Conservation (phyloP, 208 protist species). For the Leishmania braziliensis region DNA sequence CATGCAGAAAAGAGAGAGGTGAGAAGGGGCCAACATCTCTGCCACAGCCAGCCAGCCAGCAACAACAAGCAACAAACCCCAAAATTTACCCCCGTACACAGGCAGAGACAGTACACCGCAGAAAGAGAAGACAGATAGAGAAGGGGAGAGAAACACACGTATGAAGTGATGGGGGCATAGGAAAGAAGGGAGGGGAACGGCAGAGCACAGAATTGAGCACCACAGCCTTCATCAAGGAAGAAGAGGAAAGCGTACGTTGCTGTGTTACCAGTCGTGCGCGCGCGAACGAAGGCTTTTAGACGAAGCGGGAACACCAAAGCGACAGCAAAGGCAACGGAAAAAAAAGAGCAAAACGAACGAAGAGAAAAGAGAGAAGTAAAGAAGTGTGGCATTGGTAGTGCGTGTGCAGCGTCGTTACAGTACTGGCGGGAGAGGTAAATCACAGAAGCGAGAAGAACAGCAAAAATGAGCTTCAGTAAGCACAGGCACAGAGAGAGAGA, state of each 20-base stretch:
- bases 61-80: too few relatives aligned
- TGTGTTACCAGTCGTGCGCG: background rate
- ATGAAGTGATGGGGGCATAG: too few relatives aligned
- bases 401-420: background rate
- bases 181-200: background rate
- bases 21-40: background rate
- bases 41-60: background rate
- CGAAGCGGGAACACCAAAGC: background rate
- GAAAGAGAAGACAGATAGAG: background rate
- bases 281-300: background rate
- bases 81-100: background rate
- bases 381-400: background rate
- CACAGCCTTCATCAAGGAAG: background rate
- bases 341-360: background rate
- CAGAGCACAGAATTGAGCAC: background rate
- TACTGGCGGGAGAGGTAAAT: too few relatives aligned
- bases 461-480: too few relatives aligned
- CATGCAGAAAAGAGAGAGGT: background rate
- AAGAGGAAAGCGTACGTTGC: background rate
- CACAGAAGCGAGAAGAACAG: too few relatives aligned
- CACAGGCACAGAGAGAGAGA: slow-evolving; percentile 3
- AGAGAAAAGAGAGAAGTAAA: background rate
- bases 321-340: background rate
- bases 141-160: too few relatives aligned
- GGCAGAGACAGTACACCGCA: background rate